Evolutionary conservation across 176 grass and related monocot genomes (phyloP).

Genomic region (Elymus sibiricus): DNA sequence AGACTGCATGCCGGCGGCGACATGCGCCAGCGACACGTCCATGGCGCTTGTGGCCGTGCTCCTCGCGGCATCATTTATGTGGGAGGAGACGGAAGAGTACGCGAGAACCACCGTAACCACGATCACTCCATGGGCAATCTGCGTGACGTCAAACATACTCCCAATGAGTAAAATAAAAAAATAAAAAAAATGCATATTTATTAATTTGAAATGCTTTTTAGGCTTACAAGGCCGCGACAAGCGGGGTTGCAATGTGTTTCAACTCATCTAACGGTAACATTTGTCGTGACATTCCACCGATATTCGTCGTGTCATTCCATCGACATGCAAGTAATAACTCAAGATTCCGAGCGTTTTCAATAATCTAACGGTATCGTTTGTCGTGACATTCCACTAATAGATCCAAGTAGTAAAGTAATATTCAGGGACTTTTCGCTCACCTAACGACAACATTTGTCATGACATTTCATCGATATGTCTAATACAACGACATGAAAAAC

Average conservation of each 20-base stretch:
- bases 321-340: too few relatives aligned
- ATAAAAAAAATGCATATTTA: background rate
- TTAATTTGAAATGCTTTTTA: background rate
- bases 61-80: background rate
- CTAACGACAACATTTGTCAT: background rate
- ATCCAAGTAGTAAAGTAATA: too few relatives aligned
- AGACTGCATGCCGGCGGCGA: slow-evolving; percentile 1
- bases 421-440: background rate
- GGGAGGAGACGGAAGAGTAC: background rate
- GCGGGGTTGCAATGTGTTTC: background rate
- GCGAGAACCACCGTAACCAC: background rate
- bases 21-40: background rate
- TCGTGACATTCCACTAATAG: too few relatives aligned
- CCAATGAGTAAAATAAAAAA: background rate
- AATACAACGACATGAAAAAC: background rate
- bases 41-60: background rate
- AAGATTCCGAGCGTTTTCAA: too few relatives aligned
- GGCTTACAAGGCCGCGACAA: background rate
- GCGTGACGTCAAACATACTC: background rate
- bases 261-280: background rate
- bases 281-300: background rate
- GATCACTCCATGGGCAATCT: background rate
- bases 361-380: too few relatives aligned
- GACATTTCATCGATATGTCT: background rate
- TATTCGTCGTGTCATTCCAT: background rate